These are phyloP conservation scores for Clavispora santaluciae DNA, from an alignment of 805 yeast species.

Conservation along the genomic window DNA sequence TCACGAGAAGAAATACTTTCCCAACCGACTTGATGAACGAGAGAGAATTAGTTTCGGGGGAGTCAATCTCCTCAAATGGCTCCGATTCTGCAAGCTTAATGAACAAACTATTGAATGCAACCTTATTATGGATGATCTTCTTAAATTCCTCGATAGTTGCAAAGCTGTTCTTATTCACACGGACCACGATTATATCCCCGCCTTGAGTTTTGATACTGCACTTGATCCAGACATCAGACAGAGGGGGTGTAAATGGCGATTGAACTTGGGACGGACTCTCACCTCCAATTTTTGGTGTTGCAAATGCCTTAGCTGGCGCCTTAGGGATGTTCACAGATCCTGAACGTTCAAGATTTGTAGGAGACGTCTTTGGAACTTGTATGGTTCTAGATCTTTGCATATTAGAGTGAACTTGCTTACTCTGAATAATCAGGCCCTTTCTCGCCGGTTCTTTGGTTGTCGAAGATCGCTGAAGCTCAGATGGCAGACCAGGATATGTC, in stretches of 20 bases:
- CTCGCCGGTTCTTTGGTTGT: conserved; percentile 8
- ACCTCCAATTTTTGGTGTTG: background rate
- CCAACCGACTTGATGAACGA: conserved; percentile 17
- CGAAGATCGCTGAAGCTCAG: conserved; percentile 9
- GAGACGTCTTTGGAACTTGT: background rate
- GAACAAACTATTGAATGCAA: conserved; percentile 23
- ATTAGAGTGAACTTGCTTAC: background rate
- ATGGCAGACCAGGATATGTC: conserved; percentile 1
- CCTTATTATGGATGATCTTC: conserved; percentile 19
- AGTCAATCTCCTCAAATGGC: conserved; percentile 25
- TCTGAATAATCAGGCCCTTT: background rate
- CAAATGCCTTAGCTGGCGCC: background rate
- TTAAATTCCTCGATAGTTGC: conserved; percentile 23
- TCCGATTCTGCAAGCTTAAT: conserved; percentile 20
- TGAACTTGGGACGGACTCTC: background rate
- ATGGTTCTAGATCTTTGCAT: conserved; percentile 7
- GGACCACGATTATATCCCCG: conserved; percentile 24
- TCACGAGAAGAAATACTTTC: conserved; percentile 20
- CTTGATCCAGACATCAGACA: conserved; percentile 11
- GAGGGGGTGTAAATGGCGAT: background rate
- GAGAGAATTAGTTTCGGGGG: conserved; percentile 16
- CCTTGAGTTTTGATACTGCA: conserved; percentile 26
- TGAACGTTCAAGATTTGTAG: background rate
- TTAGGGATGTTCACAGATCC: background rate
- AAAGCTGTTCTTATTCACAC: conserved; percentile 20